Conservation (phyloP, 768 basidiomycete species). For the Leucocoprinus leucothites region DNA sequence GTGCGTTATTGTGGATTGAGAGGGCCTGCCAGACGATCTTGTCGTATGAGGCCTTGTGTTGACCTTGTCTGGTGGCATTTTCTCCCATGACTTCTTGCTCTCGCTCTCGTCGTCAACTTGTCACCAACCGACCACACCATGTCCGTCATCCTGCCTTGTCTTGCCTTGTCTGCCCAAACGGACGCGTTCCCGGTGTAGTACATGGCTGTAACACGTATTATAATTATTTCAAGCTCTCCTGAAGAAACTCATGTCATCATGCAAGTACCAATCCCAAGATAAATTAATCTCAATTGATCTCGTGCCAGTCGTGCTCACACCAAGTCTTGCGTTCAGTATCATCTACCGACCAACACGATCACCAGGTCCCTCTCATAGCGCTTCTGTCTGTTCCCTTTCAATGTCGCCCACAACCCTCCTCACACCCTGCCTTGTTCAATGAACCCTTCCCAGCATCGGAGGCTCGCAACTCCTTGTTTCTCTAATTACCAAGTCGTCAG, state of each 20-base stretch:
- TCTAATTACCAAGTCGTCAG: constrained; percentile 20
- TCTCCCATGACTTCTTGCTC: too few relatives aligned
- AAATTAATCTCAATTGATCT: not conserved
- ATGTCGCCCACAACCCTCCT: constrained; percentile 30
- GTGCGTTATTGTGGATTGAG: too few relatives aligned
- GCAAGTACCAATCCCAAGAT: constrained; percentile 64
- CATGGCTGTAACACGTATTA: constrained; percentile 10
- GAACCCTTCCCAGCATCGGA: constrained; percentile 24
- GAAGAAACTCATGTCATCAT: constrained; percentile 49
- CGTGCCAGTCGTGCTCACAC: not conserved
- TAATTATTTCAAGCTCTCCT: constrained; percentile 7
- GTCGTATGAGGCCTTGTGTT: too few relatives aligned
- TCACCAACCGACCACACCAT: too few relatives aligned
- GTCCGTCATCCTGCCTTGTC: too few relatives aligned
- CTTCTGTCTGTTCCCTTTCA: constrained; percentile 25
- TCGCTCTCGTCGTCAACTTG: too few relatives aligned
- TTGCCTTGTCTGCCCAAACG: too few relatives aligned
- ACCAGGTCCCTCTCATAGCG: constrained; percentile 19
- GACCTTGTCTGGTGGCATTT: too few relatives aligned
- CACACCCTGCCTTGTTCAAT: constrained; percentile 55
- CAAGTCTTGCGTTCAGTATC: constrained; percentile 4
- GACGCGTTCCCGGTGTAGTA: not conserved
- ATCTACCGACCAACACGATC: constrained; percentile 4
- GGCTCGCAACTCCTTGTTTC: too few relatives aligned
- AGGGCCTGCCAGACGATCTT: too few relatives aligned